Percentiles rank a stretch among this genome's conserved stretches.
Conservation (phyloP, 225 moss, liverwort and hornwort species). For the Marchantia polymorpha region DNA sequence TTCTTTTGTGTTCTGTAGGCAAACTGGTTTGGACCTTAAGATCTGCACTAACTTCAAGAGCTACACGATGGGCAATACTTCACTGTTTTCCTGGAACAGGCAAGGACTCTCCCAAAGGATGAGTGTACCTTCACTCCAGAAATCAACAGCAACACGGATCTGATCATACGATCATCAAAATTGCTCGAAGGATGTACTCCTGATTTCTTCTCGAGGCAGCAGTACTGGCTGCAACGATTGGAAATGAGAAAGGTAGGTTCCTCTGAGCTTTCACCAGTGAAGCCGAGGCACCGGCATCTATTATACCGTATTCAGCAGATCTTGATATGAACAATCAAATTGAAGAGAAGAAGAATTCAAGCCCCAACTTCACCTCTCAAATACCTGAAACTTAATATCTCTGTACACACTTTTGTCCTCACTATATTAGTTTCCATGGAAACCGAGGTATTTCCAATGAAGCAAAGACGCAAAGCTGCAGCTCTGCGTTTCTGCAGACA, state of each 20-base stretch:
- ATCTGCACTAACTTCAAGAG: not conserved
- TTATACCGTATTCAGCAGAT: no score
- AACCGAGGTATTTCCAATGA: no score
- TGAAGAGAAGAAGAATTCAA: no score
- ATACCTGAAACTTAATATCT: no score
- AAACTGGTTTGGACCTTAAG: not conserved
- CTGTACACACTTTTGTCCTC: no score
- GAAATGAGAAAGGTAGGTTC: slow-evolving; percentile 63
- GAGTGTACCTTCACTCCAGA: slow-evolving; percentile 74
- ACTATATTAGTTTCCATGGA: no score
- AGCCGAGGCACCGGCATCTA: no score
- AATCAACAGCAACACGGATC: slow-evolving; percentile 76
- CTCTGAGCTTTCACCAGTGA: not conserved
- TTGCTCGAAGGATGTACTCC: slow-evolving; percentile 58
- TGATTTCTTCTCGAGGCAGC: slow-evolving; percentile 77
- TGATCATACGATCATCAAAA: slow-evolving; percentile 66
- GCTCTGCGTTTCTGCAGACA: no score
- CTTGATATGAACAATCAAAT: no score
- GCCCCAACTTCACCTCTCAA: no score
- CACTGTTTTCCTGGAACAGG: slow-evolving; percentile 13
- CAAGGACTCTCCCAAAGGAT: slow-evolving; percentile 40
- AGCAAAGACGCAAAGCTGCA: no score
- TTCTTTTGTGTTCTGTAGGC: not conserved
- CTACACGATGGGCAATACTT: not conserved
- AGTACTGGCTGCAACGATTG: slow-evolving; percentile 54